Evolutionary conservation across 164 flowering plant genomes (phyloP).

Genomic region (Houttuynia cordata): DNA sequence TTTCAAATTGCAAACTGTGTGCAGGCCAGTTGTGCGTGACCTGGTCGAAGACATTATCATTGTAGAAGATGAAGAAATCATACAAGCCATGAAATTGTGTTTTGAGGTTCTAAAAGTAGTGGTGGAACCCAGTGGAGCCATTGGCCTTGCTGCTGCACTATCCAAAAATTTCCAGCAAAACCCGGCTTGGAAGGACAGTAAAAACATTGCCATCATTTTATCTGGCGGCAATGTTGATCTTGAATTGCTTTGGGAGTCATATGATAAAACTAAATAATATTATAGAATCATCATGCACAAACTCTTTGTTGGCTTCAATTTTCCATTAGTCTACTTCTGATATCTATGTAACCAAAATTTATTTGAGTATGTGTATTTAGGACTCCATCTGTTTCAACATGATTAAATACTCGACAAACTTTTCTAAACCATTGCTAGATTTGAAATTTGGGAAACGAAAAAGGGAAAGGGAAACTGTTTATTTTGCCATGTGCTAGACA

Average conservation of each 20-base stretch:
- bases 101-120: slow-evolving; percentile 75
- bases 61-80: slow-evolving; percentile 68
- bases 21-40: slow-evolving; percentile 86
- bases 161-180: slow-evolving; percentile 45
- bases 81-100: slow-evolving; percentile 74
- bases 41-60: slow-evolving; percentile 64
- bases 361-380: no score
- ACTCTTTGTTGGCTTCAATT: no score
- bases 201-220: slow-evolving; percentile 50
- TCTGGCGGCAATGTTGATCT: slow-evolving; percentile 91
- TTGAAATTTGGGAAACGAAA: no score
- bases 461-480: no score
- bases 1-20: not conserved
- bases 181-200: slow-evolving; percentile 52
- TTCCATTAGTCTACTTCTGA: no score
- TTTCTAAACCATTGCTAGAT: no score
- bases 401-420: no score
- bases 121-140: slow-evolving; percentile 93
- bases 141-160: slow-evolving; percentile 83
- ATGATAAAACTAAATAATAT: slow-evolving; percentile 3
- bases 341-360: no score
- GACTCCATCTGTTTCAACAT: no score
- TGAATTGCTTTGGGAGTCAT: slow-evolving; percentile 56
- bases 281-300: not conserved
- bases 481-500: no score